These are phyloP conservation scores for Phytopythium oedochilum DNA, from an alignment of 352 stramenopile genomes.

Conservation along the genomic window DNA sequence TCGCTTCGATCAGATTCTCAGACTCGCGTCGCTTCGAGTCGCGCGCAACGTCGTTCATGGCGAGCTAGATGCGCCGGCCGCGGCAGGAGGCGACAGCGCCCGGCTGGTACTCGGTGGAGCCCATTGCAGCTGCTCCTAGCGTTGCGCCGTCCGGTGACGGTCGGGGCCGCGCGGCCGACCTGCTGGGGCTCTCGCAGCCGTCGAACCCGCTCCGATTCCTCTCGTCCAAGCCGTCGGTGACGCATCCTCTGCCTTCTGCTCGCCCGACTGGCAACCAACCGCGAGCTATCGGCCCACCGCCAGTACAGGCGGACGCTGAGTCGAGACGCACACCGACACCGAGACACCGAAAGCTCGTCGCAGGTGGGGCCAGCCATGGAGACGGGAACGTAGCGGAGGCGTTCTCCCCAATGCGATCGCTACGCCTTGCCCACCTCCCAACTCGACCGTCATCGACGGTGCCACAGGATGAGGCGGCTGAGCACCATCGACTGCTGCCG, in stretches of 20 bases:
- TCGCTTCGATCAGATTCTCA: slow-evolving; percentile 5
- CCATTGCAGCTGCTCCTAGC: background rate
- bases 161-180: slow-evolving; percentile 8
- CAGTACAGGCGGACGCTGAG: background rate
- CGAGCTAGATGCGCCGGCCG: background rate
- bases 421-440: slow-evolving; percentile 27
- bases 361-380: background rate
- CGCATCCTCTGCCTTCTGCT: background rate
- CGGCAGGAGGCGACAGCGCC: background rate
- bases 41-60: background rate
- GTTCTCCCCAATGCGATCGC: slow-evolving; percentile 40
- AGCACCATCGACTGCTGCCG: background rate
- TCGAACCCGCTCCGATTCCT: slow-evolving; percentile 25
- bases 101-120: slow-evolving; percentile 5
- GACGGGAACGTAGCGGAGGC: background rate
- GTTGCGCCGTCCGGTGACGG: background rate
- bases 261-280: background rate
- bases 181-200: slow-evolving; percentile 24
- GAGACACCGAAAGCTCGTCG: slow-evolving; percentile 2
- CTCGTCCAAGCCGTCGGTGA: slow-evolving; percentile 12
- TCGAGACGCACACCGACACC: background rate
- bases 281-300: background rate
- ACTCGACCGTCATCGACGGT: background rate
- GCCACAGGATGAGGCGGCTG: background rate
- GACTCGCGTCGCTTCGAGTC: background rate